phyloP scores from a whole-genome alignment of 106 monocot species.

The Triglochin maritima region DNA sequence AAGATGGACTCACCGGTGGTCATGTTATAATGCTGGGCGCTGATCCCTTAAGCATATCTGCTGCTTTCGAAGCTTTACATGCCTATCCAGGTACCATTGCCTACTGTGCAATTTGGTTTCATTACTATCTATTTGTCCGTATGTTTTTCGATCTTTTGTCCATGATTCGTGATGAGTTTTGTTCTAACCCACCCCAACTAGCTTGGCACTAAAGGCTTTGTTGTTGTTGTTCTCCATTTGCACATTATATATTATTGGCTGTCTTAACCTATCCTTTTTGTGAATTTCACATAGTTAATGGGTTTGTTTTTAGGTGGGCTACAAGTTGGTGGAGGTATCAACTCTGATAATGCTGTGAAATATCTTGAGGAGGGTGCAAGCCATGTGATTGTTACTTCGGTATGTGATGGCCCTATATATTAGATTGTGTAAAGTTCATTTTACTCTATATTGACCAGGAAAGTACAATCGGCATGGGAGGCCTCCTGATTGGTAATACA shows the following conservation, averaged over 20 bases:
- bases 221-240: too few relatives aligned
- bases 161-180: too few relatives aligned
- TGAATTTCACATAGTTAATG: neutral
- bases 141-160: too few relatives aligned
- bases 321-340: slow-evolving; percentile 98
- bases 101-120: too few relatives aligned
- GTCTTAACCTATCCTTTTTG: too few relatives aligned
- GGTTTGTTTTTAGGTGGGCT: slow-evolving; percentile 51
- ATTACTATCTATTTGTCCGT: too few relatives aligned
- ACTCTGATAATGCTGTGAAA: slow-evolving; percentile 51
- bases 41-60: slow-evolving; percentile 48
- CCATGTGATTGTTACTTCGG: slow-evolving; percentile 98
- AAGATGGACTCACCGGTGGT: slow-evolving; percentile 65
- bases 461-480: too few relatives aligned
- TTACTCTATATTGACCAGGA: neutral
- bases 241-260: too few relatives aligned
- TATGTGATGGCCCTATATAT: slow-evolving; percentile 19
- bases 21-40: slow-evolving; percentile 95
- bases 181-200: too few relatives aligned
- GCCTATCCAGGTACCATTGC: slow-evolving; percentile 88
- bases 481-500: too few relatives aligned
- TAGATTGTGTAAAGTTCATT: neutral
- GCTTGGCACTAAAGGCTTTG: too few relatives aligned
- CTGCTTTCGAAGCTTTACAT: slow-evolving; percentile 59
- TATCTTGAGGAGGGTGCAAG: slow-evolving; percentile 84